A percentile compares a stretch with the other conserved stretches of the same genome.
phyloP scores from a whole-genome alignment of 257 asterid genomes.

The Avicennia marina region DNA sequence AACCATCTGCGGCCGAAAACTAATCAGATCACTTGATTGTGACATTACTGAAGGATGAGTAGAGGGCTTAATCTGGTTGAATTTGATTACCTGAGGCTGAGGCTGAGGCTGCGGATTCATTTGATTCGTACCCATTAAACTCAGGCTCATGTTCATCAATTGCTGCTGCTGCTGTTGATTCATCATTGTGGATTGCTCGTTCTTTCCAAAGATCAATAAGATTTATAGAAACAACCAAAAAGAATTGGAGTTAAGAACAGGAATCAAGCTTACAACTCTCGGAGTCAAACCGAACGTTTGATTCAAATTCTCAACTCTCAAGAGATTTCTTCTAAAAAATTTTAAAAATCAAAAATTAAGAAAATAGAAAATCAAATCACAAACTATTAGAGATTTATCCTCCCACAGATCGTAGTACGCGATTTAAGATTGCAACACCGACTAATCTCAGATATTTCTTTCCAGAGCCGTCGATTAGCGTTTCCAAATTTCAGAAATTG shows the following conservation, averaged over 20 bases:
- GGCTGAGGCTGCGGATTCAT: conserved; percentile 33
- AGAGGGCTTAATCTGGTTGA: conserved; percentile 3
- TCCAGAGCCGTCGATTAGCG: no score
- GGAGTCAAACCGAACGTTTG: neutral
- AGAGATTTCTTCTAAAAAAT: neutral
- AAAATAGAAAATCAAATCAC: neutral
- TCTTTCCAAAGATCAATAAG: conserved; percentile 34
- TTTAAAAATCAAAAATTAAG: neutral
- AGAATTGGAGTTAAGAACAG: neutral
- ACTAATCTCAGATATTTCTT: no score
- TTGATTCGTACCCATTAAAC: conserved; percentile 34
- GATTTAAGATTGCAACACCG: no score
- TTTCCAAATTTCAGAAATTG: neutral
- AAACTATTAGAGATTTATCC: conserved; percentile 11
- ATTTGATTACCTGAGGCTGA: conserved; percentile 44
- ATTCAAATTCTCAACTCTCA: neutral
- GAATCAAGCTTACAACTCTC: neutral
- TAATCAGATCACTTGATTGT: no score
- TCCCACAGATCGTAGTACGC: no score
- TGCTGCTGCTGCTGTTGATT: conserved; percentile 38
- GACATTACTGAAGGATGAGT: neutral
- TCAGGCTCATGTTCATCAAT: conserved; percentile 39
- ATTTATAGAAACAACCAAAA: neutral
- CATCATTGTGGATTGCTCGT: conserved; percentile 59
- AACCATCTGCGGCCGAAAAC: conserved; percentile 53